Evolutionary conservation across 2,329 filamentous ascomycete species (phyloP), one percentile per base, ranked within the genome.

Genomic region (Colletotrichum liriopes): DNA sequence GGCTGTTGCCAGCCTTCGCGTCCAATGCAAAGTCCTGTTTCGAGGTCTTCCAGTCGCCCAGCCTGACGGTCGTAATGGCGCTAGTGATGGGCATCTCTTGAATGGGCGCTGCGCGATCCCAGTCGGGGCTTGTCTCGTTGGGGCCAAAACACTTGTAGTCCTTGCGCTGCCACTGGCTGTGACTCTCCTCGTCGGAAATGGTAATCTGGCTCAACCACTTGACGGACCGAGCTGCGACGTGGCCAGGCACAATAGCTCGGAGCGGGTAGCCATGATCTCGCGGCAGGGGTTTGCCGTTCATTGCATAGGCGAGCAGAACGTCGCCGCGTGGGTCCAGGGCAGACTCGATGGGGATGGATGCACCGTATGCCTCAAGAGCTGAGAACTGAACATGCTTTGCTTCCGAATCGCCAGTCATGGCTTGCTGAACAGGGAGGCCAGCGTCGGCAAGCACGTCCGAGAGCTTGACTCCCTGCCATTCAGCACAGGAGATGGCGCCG

Each of bases 81-180:
- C 89, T 91, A 39, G 91, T 92, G 23, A 93, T 87, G 1, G 91
- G 90, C 83, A 92, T 88, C 76, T 93, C 91, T 74, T 93, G 91
- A 39, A 93, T 93, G 2, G 89, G 85, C 14, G 87, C 87, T 9
- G 91, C 91, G 32, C 83, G 83, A 61, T 90, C 88, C 90, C 91
- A 93, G 79, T 92, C 86, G 7, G 89, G 86, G 29, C 86, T 85
- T 41, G 82, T 82, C 78, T 91, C 86, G 76, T 92, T 92, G 4
- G 91, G 91, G 0, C 91, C 90, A 71, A 93, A 92, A 76, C 88
- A 89, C 78, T 93, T 93, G 81, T 93, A 93, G 78, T 93, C 91
- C 23, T 88, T 85, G 29, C 89, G 85, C 77, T 93, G 90, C 90
- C 91, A 92, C 77, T 92, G 88, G 54, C 87, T 91, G 4, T 86